phyloP scores from a whole-genome alignment of 352 stramenopile species.

The Saprolegnia diclina region DNA sequence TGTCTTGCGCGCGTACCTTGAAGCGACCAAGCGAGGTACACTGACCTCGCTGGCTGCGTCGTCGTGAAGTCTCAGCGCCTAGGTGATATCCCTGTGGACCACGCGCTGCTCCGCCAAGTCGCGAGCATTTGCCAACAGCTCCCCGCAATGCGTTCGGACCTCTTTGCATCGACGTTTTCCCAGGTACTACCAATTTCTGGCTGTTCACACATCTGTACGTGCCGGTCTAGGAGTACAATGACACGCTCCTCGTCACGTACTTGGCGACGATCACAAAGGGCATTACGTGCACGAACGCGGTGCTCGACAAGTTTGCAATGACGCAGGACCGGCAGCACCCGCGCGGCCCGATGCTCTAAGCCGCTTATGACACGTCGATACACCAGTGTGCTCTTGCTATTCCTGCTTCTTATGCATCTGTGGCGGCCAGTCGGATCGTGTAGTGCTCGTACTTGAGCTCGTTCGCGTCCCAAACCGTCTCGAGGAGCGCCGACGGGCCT shows the following conservation, averaged over 20 bases:
- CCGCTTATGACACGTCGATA: too few species aligned
- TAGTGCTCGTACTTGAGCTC: constrained; percentile 85
- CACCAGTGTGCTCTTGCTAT: background rate
- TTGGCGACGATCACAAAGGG: constrained; percentile 80
- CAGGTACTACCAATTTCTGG: constrained; percentile 32
- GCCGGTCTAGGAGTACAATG: constrained; percentile 59
- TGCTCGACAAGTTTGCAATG: constrained; percentile 70
- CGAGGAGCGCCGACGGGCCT: constrained; percentile 47
- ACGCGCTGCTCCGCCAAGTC: constrained; percentile 77
- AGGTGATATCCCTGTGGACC: constrained; percentile 65
- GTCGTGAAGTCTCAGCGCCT: too few species aligned
- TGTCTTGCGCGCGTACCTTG: constrained; percentile 62
- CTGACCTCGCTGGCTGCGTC: too few species aligned
- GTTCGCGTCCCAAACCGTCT: constrained; percentile 65
- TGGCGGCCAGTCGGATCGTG: constrained; percentile 51
- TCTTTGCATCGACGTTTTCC: constrained; percentile 66
- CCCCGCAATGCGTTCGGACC: constrained; percentile 63
- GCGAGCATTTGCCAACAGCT: constrained; percentile 83
- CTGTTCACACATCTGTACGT: background rate
- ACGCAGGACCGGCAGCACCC: constrained; percentile 68
- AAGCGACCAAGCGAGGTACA: constrained; percentile 64
- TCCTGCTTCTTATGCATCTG: background rate
- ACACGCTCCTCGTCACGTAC: constrained; percentile 76
- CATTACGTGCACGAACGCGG: constrained; percentile 62
- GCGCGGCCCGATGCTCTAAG: constrained; percentile 26